Conservation (phyloP, 441 rosid species). For the Mallotus japonicus region DNA sequence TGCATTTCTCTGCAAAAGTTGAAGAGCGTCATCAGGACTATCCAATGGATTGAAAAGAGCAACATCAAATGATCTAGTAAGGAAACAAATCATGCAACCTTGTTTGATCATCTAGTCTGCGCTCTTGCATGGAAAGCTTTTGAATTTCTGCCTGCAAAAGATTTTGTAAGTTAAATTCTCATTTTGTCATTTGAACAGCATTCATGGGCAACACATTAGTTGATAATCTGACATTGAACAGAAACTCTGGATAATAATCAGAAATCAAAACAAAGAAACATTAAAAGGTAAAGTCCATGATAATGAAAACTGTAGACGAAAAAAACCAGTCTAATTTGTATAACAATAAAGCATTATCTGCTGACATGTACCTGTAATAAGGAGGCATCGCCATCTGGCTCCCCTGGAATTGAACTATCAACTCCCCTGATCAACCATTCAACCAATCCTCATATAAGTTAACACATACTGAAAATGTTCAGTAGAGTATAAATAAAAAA, state of each 20-base stretch:
- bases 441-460: conserved; percentile 34
- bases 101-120: conserved; percentile 64
- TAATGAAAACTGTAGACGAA: background rate
- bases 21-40: conserved; percentile 34
- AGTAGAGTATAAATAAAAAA: conserved; percentile 17
- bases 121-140: conserved; percentile 69
- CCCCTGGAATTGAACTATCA: conserved; percentile 62
- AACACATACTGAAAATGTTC: conserved; percentile 21
- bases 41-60: conserved; percentile 22
- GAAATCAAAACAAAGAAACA: conserved; percentile 7
- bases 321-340: background rate
- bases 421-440: conserved; percentile 62
- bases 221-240: background rate
- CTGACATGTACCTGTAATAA: conserved; percentile 55
- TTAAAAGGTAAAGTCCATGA: conserved; percentile 4
- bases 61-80: conserved; percentile 23
- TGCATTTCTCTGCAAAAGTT: conserved; percentile 67
- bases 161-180: conserved; percentile 23
- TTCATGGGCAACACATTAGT: background rate
- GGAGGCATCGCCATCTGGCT: conserved; percentile 50
- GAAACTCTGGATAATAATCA: background rate
- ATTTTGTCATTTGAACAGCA: conserved; percentile 7
- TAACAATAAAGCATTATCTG: background rate
- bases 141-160: conserved; percentile 67
- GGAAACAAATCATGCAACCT: conserved; percentile 49